Base-by-base conservation (phyloP, 768 basidiomycete genomes). In the Polyporus arcularius region DNA sequence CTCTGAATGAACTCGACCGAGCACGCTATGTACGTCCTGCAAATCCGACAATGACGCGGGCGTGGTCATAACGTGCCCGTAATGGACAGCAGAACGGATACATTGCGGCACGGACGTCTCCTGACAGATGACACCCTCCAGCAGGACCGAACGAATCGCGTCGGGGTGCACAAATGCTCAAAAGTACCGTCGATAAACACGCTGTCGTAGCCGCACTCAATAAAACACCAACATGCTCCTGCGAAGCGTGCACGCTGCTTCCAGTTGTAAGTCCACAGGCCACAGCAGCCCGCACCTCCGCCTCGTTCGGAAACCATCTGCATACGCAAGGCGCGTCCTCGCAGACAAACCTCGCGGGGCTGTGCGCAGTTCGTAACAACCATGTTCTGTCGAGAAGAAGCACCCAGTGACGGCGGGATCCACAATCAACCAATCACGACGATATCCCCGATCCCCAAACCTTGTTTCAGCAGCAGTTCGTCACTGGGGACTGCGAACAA, bases 341-440 rank as follows among this genome's bases (percentile, higher is more conserved):
- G 21, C 32, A 38, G 38, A 11, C 16, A n/a, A 51, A 51, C 8
- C 46, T 39, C 15, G 21, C 11, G 47, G 9, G 16, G 46, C 21
- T 26, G 21, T 48, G 21, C 46, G 46, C 46, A 48, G 46, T 30
- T 10, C 15, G 14, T 15, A 43, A 15, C 14, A 43, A 26, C 46
- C 12, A 48, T 48, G 50, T 26, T 38, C 32, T 41, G 21, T 52
- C 46, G 55, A 46, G 43, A 54, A 30, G 31, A 16, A 39, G 38
- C 26, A 31, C 16, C 8, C 3, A 39, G 11, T 47, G 43, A 56
- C 49, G 42, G 41, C 31, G 30, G 50, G 60, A 61, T 61, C 55
- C 49, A 43, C 60, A 51, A 61, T 61, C 60, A 61, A 40, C 35
- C 50, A 35, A 58, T 58, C 57, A 58, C 26, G 14, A 38, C 60